Evolutionary conservation across 202 grass and related monocot species (phyloP).

Genomic region (Carex sylvatica): DNA sequence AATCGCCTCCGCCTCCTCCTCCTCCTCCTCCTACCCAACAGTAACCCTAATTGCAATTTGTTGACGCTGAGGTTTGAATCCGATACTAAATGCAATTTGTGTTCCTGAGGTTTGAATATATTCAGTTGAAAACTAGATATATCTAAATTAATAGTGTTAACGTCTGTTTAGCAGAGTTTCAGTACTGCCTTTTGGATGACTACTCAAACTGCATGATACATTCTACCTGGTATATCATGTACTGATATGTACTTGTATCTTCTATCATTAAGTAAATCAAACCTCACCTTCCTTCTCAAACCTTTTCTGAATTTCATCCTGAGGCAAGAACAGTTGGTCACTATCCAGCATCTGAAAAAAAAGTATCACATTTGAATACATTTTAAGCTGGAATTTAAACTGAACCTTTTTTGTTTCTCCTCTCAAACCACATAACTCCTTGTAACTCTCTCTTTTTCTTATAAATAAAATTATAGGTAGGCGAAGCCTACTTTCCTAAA

Average conservation of each 20-base stretch:
- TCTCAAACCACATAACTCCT: too few species aligned
- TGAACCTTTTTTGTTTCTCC: too few species aligned
- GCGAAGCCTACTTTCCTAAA: too few species aligned
- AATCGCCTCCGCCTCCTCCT: too few species aligned
- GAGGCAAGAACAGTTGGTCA: constrained; percentile 50
- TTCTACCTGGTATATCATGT: not conserved
- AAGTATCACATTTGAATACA: constrained; percentile 6
- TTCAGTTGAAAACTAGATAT: not conserved
- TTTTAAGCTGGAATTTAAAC: not conserved
- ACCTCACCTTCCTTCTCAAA: constrained; percentile 64
- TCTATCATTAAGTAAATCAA: constrained; percentile 14
- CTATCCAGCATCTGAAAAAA: constrained; percentile 76
- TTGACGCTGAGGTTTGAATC: too few species aligned
- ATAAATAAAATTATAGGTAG: too few species aligned
- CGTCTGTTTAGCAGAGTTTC: not conserved
- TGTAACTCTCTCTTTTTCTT: too few species aligned
- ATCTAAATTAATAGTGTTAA: not conserved
- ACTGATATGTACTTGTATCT: not conserved
- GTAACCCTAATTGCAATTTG: too few species aligned
- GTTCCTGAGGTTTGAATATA: too few species aligned
- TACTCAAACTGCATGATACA: not conserved
- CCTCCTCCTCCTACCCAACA: too few species aligned
- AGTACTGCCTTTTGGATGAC: not conserved
- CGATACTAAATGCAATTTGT: too few species aligned
- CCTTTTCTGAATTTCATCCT: constrained; percentile 46